These are phyloP conservation scores for Borovskyia barvae DNA, from an alignment of 208 protist genomes.

Conservation along the genomic window DNA sequence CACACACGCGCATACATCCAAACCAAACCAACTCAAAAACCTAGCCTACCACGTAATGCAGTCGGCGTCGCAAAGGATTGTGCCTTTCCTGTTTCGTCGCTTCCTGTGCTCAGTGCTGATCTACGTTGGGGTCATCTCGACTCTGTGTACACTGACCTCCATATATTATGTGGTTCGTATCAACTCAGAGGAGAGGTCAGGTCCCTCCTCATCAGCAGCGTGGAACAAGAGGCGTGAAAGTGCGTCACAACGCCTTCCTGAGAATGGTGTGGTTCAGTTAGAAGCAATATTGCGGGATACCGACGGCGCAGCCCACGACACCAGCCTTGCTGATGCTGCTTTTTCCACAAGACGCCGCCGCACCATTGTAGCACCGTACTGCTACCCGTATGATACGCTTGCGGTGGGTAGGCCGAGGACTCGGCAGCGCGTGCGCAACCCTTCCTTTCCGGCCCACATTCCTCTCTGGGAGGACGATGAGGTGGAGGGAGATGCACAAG, in stretches of 20 bases:
- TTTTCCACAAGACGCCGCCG: not conserved
- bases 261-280: no score
- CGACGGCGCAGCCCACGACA: not conserved
- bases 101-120: slow-evolving; percentile 3
- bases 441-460: slow-evolving; percentile 10
- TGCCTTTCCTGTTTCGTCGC: slow-evolving; percentile 15
- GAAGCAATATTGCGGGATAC: not conserved
- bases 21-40: not conserved
- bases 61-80: not conserved
- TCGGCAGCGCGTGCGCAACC: slow-evolving; percentile 22
- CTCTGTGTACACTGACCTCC: slow-evolving; percentile 6
- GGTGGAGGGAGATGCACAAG: not conserved
- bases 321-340: not conserved
- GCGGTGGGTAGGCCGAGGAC: not conserved
- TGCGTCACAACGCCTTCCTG: no score
- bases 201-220: no score
- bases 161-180: slow-evolving; percentile 29
- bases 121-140: slow-evolving; percentile 5
- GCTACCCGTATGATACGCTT: slow-evolving; percentile 4
- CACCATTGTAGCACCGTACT: not conserved
- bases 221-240: no score
- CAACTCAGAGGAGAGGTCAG: slow-evolving; percentile 4
- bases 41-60: not conserved
- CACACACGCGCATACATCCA: not conserved
- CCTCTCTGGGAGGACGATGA: slow-evolving; percentile 7